These are phyloP conservation scores for Neophaeococcomyces aloes DNA, from an alignment of 2,329 filamentous ascomycete genomes.

Conservation along the genomic window DNA sequence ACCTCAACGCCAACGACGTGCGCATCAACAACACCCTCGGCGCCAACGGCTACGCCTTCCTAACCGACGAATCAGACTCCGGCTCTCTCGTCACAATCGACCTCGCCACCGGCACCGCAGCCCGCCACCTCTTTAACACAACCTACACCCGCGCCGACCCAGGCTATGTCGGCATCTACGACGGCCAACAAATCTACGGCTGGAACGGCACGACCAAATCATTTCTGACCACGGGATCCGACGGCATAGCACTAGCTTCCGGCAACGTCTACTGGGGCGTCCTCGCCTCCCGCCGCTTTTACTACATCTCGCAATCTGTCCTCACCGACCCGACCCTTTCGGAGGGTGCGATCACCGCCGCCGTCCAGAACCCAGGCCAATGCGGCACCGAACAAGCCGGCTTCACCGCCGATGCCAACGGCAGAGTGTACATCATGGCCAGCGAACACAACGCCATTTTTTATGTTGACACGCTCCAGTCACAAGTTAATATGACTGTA, in stretches of 20 bases:
- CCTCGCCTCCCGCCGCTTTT: conserved; percentile 32
- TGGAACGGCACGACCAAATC: conserved; percentile 29
- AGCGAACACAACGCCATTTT: conserved; percentile 37
- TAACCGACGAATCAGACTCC: conserved; percentile 31
- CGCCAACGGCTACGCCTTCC: conserved; percentile 31
- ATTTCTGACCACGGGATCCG: conserved; percentile 25
- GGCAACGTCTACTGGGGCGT: conserved; percentile 37
- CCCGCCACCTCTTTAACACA: conserved; percentile 31
- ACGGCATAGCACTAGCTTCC: conserved; percentile 31
- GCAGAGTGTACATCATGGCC: conserved; percentile 32
- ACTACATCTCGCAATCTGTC: conserved; percentile 30
- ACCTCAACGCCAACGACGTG: conserved; percentile 34
- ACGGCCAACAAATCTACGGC: conserved; percentile 26
- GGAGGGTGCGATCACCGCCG: conserved; percentile 28
- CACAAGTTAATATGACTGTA: conserved; percentile 27
- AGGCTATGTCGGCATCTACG: conserved; percentile 31
- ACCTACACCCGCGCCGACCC: conserved; percentile 30
- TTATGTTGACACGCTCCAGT: conserved; percentile 32
- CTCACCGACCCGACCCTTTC: conserved; percentile 26
- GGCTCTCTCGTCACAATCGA: conserved; percentile 32
- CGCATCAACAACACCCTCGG: conserved; percentile 36
- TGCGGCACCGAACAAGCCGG: conserved; percentile 33
- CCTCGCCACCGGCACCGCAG: conserved; percentile 27
- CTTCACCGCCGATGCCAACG: conserved; percentile 33
- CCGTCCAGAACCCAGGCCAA: conserved; percentile 32